These are phyloP conservation scores for Mucor velutinosus DNA, from an alignment of 371 early-diverging fungal genomes.

Conservation along the genomic window DNA sequence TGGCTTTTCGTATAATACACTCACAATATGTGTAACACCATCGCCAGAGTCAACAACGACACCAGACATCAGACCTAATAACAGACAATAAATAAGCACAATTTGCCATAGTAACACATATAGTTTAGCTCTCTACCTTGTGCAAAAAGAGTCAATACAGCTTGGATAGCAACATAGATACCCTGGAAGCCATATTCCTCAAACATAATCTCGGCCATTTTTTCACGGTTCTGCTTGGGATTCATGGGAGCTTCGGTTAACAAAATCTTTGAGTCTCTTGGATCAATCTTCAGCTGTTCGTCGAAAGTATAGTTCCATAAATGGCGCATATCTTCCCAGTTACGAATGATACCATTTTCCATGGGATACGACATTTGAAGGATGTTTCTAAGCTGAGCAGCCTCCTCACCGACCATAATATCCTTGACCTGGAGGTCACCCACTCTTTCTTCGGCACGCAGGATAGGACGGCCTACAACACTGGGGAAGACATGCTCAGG, in stretches of 20 bases:
- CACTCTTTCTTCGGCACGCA: conserved; percentile 91
- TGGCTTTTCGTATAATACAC: conserved; percentile 4
- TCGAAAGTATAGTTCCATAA: conserved; percentile 97
- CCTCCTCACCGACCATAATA: conserved; percentile 98
- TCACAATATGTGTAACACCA: conserved; percentile 96
- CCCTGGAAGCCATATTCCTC: conserved; percentile 94
- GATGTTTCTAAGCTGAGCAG: conserved; percentile 83
- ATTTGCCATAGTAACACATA: background rate
- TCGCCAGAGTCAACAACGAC: conserved; percentile 98
- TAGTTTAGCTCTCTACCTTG: conserved; percentile 69
- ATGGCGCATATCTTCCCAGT: conserved; percentile 98
- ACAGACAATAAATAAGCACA: background rate
- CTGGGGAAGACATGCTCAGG: conserved; percentile 95
- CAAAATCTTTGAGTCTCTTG: conserved; percentile 86
- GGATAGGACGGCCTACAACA: conserved; percentile 95
- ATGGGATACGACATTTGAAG: conserved; percentile 97
- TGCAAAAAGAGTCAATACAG: conserved; percentile 95
- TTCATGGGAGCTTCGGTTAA: conserved; percentile 97
- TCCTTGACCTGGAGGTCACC: conserved; percentile 84
- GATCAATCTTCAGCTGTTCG: conserved; percentile 88
- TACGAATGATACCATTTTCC: conserved; percentile 97
- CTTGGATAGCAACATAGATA: conserved; percentile 95
- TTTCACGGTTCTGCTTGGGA: conserved; percentile 88
- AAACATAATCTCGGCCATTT: conserved; percentile 95
- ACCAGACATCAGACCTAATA: conserved; percentile 87